These are phyloP conservation scores for Phytophthora tentaculata DNA, from an alignment of 352 stramenopile species.

Conservation along the genomic window DNA sequence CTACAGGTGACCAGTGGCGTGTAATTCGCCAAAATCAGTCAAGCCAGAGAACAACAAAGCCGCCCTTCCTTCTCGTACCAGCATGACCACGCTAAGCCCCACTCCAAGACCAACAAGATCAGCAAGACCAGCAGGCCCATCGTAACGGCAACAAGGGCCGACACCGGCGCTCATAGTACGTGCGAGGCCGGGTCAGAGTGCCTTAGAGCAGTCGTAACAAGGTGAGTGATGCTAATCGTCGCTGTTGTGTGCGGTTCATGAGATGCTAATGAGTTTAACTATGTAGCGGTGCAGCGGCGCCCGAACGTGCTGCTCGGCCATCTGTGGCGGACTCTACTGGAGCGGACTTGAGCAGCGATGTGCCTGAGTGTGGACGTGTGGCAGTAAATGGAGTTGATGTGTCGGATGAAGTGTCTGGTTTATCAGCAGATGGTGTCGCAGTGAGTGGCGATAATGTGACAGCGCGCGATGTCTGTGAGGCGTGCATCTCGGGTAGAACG, in stretches of 20 bases:
- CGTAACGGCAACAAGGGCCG: background rate
- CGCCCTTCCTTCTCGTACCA: background rate
- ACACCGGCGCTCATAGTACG: background rate
- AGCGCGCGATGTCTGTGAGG: background rate
- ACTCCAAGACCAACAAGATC: background rate
- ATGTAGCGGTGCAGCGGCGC: background rate
- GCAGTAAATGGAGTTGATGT: background rate
- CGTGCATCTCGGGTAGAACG: background rate
- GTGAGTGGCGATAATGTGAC: background rate
- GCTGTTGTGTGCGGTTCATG: background rate
- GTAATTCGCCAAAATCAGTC: background rate
- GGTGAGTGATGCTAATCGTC: background rate
- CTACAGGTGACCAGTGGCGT: background rate
- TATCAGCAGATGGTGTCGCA: background rate
- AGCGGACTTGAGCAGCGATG: background rate
- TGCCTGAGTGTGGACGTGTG: background rate
- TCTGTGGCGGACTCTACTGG: background rate
- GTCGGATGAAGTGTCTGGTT: background rate
- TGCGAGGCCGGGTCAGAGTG: background rate
- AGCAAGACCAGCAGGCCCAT: background rate
- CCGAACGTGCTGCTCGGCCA: background rate
- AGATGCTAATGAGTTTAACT: background rate
- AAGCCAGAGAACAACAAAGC: background rate
- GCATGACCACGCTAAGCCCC: background rate
- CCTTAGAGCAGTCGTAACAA: background rate